phyloP scores from a whole-genome alignment of 2,329 filamentous ascomycete genomes.

The Hansfordia pulvinata region DNA sequence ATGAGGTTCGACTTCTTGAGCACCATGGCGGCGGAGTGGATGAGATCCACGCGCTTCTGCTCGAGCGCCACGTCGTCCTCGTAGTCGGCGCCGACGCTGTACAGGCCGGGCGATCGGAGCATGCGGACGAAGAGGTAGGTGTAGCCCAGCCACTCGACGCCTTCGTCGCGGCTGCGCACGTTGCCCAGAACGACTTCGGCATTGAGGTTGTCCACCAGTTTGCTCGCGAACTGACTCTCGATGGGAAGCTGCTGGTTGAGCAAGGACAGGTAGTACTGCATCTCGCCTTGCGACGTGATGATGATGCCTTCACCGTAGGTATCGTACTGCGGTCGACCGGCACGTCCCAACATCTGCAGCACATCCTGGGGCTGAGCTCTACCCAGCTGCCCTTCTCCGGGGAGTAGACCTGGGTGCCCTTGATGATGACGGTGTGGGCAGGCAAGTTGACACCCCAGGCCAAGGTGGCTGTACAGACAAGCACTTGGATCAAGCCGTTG shows the following conservation, averaged over 20 bases:
- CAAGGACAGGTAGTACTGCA: conserved; percentile 93
- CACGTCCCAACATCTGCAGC: conserved; percentile 95
- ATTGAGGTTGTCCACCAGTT: conserved; percentile 89
- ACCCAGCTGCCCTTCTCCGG: conserved; percentile 99
- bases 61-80: conserved; percentile 84
- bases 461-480: conserved; percentile 94
- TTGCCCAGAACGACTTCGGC: conserved; percentile 94
- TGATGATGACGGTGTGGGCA: conserved; percentile 97
- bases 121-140: conserved; percentile 97
- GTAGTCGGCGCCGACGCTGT: conserved; percentile 92
- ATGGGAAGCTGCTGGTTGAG: conserved; percentile 96
- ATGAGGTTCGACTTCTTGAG: conserved; percentile 79
- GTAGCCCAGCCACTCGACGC: conserved; percentile 97
- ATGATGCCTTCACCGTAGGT: conserved; percentile 98
- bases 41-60: conserved; percentile 93
- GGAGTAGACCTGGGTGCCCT: conserved; percentile 95
- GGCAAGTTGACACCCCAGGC: conserved; percentile 98
- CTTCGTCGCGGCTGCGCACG: conserved; percentile 80
- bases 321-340: conserved; percentile 90
- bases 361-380: conserved; percentile 96
- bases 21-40: conserved; percentile 82
- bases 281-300: conserved; percentile 87
- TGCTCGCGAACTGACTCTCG: conserved; percentile 89
- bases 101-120: conserved; percentile 87
- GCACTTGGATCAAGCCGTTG: conserved; percentile 81